Percentiles rank a stretch among this genome's conserved stretches.
These are phyloP conservation scores for Trichomonas gallinae DNA, from an alignment of 208 protist species.

Conservation along the genomic window DNA sequence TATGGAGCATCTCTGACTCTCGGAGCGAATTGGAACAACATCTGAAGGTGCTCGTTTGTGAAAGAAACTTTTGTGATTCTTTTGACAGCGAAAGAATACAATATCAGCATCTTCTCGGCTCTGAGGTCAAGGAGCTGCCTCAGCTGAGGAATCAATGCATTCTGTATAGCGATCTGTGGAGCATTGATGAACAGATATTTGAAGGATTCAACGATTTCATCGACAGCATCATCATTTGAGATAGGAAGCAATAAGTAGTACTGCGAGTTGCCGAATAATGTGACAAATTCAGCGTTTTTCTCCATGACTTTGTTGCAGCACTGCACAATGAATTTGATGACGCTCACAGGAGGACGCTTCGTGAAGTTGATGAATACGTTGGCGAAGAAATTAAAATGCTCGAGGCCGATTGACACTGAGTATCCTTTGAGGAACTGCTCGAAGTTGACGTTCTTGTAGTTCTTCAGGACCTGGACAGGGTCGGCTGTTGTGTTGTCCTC, in stretches of 20 bases:
- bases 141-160: not conserved
- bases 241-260: not conserved
- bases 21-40: not conserved
- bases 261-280: not conserved
- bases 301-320: not conserved
- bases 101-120: not conserved
- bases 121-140: not conserved
- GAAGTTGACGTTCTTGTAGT: not conserved
- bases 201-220: not conserved
- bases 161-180: not conserved
- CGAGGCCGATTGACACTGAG: not conserved
- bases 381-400: not conserved
- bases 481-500: not conserved
- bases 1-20: not conserved
- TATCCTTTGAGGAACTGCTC: not conserved
- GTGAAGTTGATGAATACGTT: not conserved
- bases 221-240: not conserved
- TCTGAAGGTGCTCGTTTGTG: not conserved
- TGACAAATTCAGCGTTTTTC: not conserved
- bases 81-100: not conserved
- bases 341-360: not conserved
- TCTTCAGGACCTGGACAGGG: not conserved
- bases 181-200: not conserved
- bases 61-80: not conserved
- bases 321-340: not conserved